Conservation (phyloP, 768 basidiomycete species). For the Macrocybe gigantea region DNA sequence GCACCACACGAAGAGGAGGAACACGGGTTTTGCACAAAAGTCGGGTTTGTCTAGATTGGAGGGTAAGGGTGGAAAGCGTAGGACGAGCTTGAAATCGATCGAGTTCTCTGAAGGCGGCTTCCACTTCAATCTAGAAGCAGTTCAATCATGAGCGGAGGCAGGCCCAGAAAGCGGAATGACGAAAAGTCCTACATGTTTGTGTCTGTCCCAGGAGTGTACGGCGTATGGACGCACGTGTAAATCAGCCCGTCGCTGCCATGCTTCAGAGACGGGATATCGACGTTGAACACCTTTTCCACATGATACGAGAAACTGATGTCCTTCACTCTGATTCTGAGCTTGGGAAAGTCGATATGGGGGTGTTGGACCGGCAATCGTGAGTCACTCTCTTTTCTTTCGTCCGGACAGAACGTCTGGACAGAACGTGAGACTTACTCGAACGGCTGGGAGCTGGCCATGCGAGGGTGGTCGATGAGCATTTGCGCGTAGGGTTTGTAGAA, state of each 20-base stretch:
- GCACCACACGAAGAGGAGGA: slow-evolving; percentile 77
- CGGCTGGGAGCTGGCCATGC: slow-evolving; percentile 57
- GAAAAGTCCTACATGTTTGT: slow-evolving; percentile 63
- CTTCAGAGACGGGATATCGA: slow-evolving; percentile 79
- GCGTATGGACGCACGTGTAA: slow-evolving; percentile 85
- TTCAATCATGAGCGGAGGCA: background rate
- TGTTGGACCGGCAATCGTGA: no score
- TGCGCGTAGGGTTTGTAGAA: slow-evolving; percentile 77
- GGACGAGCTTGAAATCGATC: slow-evolving; percentile 91
- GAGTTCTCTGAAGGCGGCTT: slow-evolving; percentile 98
- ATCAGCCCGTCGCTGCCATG: slow-evolving; percentile 96
- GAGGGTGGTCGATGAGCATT: slow-evolving; percentile 64
- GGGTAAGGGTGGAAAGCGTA: slow-evolving; percentile 79
- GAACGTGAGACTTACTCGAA: slow-evolving; percentile 68
- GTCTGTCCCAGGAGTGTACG: slow-evolving; percentile 85
- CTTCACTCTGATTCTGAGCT: slow-evolving; percentile 76
- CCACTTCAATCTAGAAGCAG: slow-evolving; percentile 80
- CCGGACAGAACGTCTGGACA: background rate
- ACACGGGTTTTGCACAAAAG: slow-evolving; percentile 78
- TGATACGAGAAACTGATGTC: slow-evolving; percentile 83
- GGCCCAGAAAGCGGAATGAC: background rate
- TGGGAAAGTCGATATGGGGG: background rate
- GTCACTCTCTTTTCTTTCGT: background rate
- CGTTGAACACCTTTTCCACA: slow-evolving; percentile 77
- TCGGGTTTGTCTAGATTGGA: slow-evolving; percentile 61